Evolutionary conservation across 2,329 filamentous ascomycete genomes (phyloP), one percentile per base, ranked within the genome.

Genomic region (Trichocomaceae sp.): DNA sequence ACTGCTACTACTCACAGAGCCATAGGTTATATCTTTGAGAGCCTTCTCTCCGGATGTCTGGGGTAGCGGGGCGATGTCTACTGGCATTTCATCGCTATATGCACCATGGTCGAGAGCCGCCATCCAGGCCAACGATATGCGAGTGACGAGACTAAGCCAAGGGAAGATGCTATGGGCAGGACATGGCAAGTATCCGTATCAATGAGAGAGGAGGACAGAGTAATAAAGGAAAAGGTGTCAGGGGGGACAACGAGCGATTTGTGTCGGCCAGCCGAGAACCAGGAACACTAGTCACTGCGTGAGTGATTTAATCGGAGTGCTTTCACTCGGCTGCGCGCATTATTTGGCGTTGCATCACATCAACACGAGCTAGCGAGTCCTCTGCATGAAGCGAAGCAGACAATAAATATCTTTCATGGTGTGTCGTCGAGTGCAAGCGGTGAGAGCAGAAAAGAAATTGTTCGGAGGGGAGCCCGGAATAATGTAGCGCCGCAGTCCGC

Each of bases 1-100:
- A 8, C 3, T 29, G 26, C 26, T 29, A 3, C 23, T 13, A 49
- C 85, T 70, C 73, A 91, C 83, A 57, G 92, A 96, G 69, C 93
- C 93, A 70, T 90, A 97, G 10, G 86, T 67, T 54, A 99, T 83
- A 66, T 97, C 91, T 71, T 96, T 91, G 41, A 92, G 65, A 5
- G 89, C 88, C 65, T 93, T 86, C 29, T 78, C 62, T 49, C 78
- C 78, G 64, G 83, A 78, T 55, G 71, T 72, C 50, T 69, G 69
- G 15, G 70, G 69, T 20, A 73, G 63, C 50, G 68, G 63, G 55
- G 71, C 67, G 31, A 73, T 61, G 54, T 74, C 72, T 66, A 74
- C 70, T 47, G 69, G 60, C 61, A 66, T 69, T 57, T 70, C 69
- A 72, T 72, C 66, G 58, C 66, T 62, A 60, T 67, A 63, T 48